Evolutionary conservation across 768 basidiomycete genomes (phyloP).

Genomic region (Russula sp.): DNA sequence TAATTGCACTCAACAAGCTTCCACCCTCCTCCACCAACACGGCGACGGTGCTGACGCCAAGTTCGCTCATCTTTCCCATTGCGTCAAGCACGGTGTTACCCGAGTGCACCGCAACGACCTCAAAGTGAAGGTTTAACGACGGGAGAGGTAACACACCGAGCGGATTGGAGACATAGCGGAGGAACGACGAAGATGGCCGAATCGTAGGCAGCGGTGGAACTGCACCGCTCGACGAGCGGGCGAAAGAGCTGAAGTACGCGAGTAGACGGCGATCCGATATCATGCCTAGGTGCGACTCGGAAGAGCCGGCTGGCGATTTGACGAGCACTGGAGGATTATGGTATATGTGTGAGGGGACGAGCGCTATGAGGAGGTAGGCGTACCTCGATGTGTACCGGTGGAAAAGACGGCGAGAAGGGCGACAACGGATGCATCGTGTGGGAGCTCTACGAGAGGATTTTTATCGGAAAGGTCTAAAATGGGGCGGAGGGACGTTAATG

Average conservation of each 20-base stretch:
- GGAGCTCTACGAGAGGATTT: constrained; percentile 66
- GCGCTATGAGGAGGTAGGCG: constrained; percentile 16
- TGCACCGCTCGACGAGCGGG: constrained; percentile 42
- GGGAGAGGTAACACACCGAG: constrained; percentile 58
- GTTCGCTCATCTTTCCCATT: constrained; percentile 82
- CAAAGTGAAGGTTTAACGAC: constrained; percentile 58
- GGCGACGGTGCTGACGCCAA: constrained; percentile 80
- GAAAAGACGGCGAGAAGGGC: constrained; percentile 65
- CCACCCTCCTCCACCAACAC: constrained; percentile 66
- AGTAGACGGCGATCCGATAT: constrained; percentile 75
- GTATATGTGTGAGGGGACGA: background rate
- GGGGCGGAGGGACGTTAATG: background rate
- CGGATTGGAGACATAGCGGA: constrained; percentile 50
- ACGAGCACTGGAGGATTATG: constrained; percentile 49
- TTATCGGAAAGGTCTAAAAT: constrained; percentile 78
- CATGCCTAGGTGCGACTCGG: constrained; percentile 57
- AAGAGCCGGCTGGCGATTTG: constrained; percentile 43
- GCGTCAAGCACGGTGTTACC: constrained; percentile 68
- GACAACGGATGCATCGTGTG: constrained; percentile 60
- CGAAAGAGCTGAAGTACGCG: constrained; percentile 54
- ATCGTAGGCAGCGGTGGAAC: constrained; percentile 12
- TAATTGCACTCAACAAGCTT: constrained; percentile 67
- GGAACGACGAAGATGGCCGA: constrained; percentile 33
- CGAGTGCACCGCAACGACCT: constrained; percentile 62
- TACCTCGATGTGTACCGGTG: constrained; percentile 70